Evolutionary conservation across 2,329 filamentous ascomycete species (phyloP), one percentile per base, ranked within the genome.

Genomic region (Pseudogymnoascus sp.): DNA sequence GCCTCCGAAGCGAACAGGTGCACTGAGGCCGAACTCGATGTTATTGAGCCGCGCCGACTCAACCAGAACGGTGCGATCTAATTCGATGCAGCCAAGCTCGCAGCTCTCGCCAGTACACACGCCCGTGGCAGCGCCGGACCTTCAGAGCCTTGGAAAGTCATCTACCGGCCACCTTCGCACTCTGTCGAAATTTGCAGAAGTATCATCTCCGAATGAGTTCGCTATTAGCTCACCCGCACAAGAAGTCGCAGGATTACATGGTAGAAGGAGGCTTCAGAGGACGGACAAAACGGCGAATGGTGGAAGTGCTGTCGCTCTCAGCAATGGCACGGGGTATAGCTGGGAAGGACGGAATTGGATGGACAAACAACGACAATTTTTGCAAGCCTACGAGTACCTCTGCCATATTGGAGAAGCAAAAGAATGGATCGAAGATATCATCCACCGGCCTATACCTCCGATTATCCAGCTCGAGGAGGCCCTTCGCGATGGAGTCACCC

Each of bases 391-490:
- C 73, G 95, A 99, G 75, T 99, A 99, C 74, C 88, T 99, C 38
- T 99, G 95, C 74, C 95, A 99, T 73, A 98, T 99, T 68, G 95
- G 95, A 74, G 95, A 99, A 79, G 95, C 95, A 22, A 98, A 98
- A 74, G 93, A 98, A 76, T 99, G 95, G 95, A 96, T 99, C 68
- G 95, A 99, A 72, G 87, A 96, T 73, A 86, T 97, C 65, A 91
- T 95, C 63, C 86, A 93, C 66, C 87, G 89, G 68, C 81, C 89
- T 61, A 91, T 99, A 38, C 93, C 95, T 3, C 90, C 93, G 0
- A 96, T 98, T 69, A 89, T 99, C 22, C 88, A 97, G 73, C 79
- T 99, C 1, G 95, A 99, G 73, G 93, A 99, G 75, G 91, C 91
- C 12, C 79, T 99, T 43, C 85, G 95, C 67, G 89, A 99, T 73